Evolutionary conservation across 1,284 basidiomycete genomes (phyloP).

Genomic region (Neotropicomus parvogracilis): DNA sequence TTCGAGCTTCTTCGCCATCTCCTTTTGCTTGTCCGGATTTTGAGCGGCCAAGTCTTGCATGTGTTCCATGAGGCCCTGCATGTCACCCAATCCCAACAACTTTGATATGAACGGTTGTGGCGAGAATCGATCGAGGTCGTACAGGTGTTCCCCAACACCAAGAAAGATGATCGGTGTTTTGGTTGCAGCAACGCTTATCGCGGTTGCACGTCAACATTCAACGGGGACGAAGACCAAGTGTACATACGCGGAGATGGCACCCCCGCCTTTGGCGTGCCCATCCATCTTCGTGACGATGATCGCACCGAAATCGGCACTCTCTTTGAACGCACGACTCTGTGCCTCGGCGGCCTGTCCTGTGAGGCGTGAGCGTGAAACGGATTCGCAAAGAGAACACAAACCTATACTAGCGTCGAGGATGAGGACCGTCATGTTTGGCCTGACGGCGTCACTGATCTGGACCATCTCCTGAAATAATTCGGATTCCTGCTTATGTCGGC

Average conservation of each 20-base stretch:
- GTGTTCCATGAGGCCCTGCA: constrained; percentile 96
- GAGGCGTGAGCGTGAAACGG: constrained; percentile 12
- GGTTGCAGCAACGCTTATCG: constrained; percentile 87
- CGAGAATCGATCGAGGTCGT: constrained; percentile 94
- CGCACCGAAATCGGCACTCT: constrained; percentile 95
- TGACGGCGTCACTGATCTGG: constrained; percentile 89
- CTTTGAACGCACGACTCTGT: constrained; percentile 96
- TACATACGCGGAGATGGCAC: constrained; percentile 95
- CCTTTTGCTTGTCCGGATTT: constrained; percentile 95
- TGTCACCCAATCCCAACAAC: constrained; percentile 91
- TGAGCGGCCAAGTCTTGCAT: constrained; percentile 93
- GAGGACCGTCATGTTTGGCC: constrained; percentile 90
- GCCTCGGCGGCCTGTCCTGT: constrained; percentile 95
- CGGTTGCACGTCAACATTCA: constrained; percentile 11
- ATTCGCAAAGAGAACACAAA: constrained; percentile 25
- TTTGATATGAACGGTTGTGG: constrained; percentile 98
- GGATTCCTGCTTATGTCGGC: constrained; percentile 95
- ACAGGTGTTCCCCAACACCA: constrained; percentile 94
- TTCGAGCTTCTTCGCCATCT: constrained; percentile 97
- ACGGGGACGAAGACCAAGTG: not conserved
- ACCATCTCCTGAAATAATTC: constrained; percentile 99
- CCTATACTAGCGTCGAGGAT: constrained; percentile 87
- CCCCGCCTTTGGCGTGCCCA: constrained; percentile 98
- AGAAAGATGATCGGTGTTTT: constrained; percentile 99
- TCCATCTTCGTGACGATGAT: constrained; percentile 99